These are phyloP conservation scores for Botrytis elliptica DNA, from an alignment of 2,329 filamentous ascomycete genomes.

Conservation along the genomic window DNA sequence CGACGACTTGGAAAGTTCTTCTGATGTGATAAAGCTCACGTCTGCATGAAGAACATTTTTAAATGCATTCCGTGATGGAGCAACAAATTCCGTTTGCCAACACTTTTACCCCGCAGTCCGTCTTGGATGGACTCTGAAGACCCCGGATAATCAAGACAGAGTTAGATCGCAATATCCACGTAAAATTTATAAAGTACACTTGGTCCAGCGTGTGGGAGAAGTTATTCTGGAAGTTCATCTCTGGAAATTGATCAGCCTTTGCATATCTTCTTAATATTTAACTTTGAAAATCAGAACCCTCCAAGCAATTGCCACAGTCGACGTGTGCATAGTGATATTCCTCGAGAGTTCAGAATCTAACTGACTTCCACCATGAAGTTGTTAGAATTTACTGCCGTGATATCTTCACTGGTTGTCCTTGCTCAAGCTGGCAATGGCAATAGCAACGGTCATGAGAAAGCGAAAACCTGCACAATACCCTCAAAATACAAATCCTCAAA, in stretches of 20 bases:
- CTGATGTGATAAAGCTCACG: neutral
- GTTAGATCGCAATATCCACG: neutral
- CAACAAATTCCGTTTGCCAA: slow-evolving; percentile 2
- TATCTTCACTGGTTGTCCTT: neutral
- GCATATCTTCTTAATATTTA: neutral
- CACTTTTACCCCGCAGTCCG: neutral
- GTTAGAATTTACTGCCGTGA: neutral
- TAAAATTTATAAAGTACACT: slow-evolving; percentile 3
- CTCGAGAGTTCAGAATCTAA: neutral
- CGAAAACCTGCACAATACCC: slow-evolving; percentile 21
- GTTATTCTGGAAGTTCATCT: neutral
- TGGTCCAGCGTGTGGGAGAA: neutral
- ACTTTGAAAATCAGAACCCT: neutral
- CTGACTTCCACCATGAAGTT: neutral
- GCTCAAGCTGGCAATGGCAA: neutral
- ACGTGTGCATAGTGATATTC: neutral
- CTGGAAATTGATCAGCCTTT: neutral
- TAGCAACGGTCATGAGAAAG: slow-evolving; percentile 2
- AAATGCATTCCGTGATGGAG: slow-evolving; percentile 6
- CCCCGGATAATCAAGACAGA: neutral
- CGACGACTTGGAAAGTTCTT: neutral
- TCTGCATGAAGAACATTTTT: neutral
- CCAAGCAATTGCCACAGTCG: no score
- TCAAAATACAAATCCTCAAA: slow-evolving; percentile 37
- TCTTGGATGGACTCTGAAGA: neutral